Base-by-base conservation (phyloP, 2,329 filamentous ascomycete species). In the Colletotrichum siamense region DNA sequence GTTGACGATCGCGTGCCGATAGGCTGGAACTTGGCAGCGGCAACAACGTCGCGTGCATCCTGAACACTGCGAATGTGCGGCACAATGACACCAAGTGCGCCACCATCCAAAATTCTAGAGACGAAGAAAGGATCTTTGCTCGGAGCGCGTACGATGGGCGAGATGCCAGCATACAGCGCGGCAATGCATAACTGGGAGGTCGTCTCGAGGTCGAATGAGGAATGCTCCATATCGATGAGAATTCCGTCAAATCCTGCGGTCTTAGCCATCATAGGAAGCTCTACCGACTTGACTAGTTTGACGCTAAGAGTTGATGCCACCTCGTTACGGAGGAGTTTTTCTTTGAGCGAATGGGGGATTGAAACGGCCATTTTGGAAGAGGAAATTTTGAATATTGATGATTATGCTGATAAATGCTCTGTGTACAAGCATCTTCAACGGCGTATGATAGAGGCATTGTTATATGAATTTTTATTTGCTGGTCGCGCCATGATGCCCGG, bases 161-260 rank as follows among this genome's bases (percentile, higher is more conserved):
- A 82, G 26, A 87, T 81, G 13, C 84, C 84, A 55, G 82, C 85
- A 67, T 83, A 85, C 36, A 84, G 81, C 66, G 82, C 84, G 22
- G 86, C 86, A 8, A 86, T 81, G 67, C 83, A 82, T 13, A 88
- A 80, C 72, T 87, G 85, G 18, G 80, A 78, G 9, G 83, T 82
- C 1, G 81, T 79, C 75, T 83, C 81, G 24, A 88, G 79, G 71
- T 83, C 81, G 34, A 87, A 80, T 3, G 83, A 79, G 4, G 84
- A 85, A 75, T 88, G 87, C 75, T 88, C 86, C 84, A 88, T 86
- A 69, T 88, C 86, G 72, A 88, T 84, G 72, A 88, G 82, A 52
- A 87, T 81, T 55, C 83, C 85, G 65, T 87, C 82, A 67, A 86
- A 83, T 9, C 85, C 85, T 13, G 86, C 85, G 68, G 82, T 85